Evolutionary conservation across 108 stramenopile genomes (phyloP), one percentile per base, ranked within the genome.

Genomic region (Fistulifera pelliculosa): DNA sequence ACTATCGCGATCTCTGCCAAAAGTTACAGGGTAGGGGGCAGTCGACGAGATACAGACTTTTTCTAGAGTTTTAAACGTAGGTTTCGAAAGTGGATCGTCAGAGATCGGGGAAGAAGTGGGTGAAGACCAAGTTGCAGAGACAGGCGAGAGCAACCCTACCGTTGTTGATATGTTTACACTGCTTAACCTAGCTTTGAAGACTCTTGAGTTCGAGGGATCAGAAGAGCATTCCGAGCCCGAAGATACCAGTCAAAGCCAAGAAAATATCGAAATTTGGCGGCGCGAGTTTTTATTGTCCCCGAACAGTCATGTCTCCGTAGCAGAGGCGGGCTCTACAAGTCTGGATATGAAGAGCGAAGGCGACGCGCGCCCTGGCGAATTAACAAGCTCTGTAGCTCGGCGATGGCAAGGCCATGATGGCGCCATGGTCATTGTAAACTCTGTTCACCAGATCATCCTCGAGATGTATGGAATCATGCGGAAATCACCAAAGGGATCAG

Each of bases 321-420:
- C 31, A 35, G 8, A 35, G n/a, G n/a, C n/a, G n/a, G n/a, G n/a
- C 8, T 35, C 31, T 35, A 8, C 3, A 6, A 35, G 31, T 35
- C 8, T 3, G 31, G 31, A 8, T 35, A 35, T 6, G 6, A 35
- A 3, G 3, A 8, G 31, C 8, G 6, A 35, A 35, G 31, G 31
- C 3, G 31, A 35, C 31, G 31, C 3, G 31, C 31, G 6, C 31
- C 31, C 8, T 6, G 31, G 8, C 31, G 8, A 35, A 35, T 8
- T 35, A 41, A 60, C 77, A 18, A 87, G 80, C 4, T 56, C 76
- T n/a, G 71, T 74, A 38, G 76, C 77, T 17, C 62, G 90, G 28
- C 75, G 73, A 54, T 92, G 90, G 90, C 74, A 80, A 57, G 65
- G 81, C 17, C 86, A 92, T 56, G 90, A 92, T 64, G 76, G 74